Base-by-base conservation (phyloP, 2,329 filamentous ascomycete species). In the Bipolaris gigantea region DNA sequence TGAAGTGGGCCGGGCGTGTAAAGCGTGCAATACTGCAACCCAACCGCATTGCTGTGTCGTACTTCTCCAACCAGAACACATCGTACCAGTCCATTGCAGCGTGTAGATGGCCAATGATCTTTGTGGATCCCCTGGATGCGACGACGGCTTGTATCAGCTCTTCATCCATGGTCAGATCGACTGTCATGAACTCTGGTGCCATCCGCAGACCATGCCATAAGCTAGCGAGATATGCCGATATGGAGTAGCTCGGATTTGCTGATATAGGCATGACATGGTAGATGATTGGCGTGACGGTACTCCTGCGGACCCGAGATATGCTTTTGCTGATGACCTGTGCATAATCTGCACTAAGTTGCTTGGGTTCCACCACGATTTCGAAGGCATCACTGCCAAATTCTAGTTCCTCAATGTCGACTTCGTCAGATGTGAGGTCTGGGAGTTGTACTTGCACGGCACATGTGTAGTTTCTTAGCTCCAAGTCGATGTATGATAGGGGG, bases 371-470 rank as follows among this genome's bases (percentile, higher is more conserved):
- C 11, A 82, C 78, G 2, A 89, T 76, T 63, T 89, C 85, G 21
- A 89, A 82, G 6, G 85, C 86, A 67, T 90, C 87, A 8, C 81
- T 83, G 4, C 85, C 86, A 11, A 82, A 82, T 53, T 88, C 85
- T 19, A 87, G 72, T 25, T 86, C 82, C 61, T 88, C 85, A 19
- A 89, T 80, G 49, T 89, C 83, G n/a, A 86, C 63, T 1, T 80
- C 73, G 11, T 77, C 75, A 1, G 77, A 70, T 0, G 85, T 68
- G 1, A 90, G 72, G n/a, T 81, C 79, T 0, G 83, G 83, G 2
- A 89, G 74, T 2, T 82, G 80, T 0, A 90, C 76, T 2, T 84
- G 83, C 0, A 89, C 76, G 5, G 87, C 85, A 63, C 88, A 88
- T 0, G 88, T 90, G 62, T 86, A 89, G 5, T 77, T 79, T 7